These are phyloP conservation scores for Begonia fuchsioides DNA, from an alignment of 306 rosid genomes.

Conservation along the genomic window DNA sequence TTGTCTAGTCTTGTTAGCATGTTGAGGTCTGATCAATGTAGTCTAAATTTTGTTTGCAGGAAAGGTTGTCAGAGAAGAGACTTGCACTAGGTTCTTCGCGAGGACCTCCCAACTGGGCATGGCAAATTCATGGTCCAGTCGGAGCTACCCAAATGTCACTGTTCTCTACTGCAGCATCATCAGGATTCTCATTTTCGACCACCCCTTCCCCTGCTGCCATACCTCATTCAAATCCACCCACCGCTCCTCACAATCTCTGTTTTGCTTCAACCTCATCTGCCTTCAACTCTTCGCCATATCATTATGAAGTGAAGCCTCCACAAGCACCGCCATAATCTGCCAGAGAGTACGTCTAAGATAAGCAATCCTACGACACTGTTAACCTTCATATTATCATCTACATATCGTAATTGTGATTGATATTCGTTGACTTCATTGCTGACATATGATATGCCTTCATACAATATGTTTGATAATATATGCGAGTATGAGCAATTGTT, in stretches of 20 bases:
- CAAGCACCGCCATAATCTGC: conserved; percentile 34
- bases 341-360: too few relatives aligned
- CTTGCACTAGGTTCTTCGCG: conserved; percentile 51
- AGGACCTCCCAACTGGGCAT: conserved; percentile 49
- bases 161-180: conserved; percentile 99
- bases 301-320: conserved; percentile 29
- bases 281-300: conserved; percentile 31
- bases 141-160: conserved; percentile 47
- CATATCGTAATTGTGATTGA: conserved; percentile 8
- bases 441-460: neutral
- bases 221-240: conserved; percentile 24
- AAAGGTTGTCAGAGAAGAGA: conserved; percentile 46
- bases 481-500: too few relatives aligned
- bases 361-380: neutral
- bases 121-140: conserved; percentile 65
- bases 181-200: conserved; percentile 97
- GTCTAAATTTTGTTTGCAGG: conserved; percentile 38
- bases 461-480: too few relatives aligned
- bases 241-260: conserved; percentile 33
- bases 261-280: conserved; percentile 29
- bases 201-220: conserved; percentile 42
- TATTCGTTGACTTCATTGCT: conserved; percentile 8
- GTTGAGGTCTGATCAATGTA: too few relatives aligned
- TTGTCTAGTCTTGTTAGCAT: too few relatives aligned
- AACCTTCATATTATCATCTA: conserved; percentile 5